Evolutionary conservation across 2,329 filamentous ascomycete species (phyloP), one percentile per base, ranked within the genome.

Genomic region (Colletotrichum liriopes): DNA sequence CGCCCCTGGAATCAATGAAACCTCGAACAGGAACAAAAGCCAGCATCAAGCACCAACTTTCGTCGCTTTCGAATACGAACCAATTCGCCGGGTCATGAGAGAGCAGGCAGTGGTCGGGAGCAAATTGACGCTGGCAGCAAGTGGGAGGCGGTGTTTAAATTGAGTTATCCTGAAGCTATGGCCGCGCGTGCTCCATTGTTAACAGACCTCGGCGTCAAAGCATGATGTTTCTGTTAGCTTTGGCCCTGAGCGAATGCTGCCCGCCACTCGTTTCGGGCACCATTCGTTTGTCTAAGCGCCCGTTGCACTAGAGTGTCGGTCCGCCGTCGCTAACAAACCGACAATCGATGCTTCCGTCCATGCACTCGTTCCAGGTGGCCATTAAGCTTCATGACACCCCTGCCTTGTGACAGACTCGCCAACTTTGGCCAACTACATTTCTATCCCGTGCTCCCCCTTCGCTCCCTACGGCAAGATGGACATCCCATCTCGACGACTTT

Each of bases 101-200:
- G 11, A 23, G 2, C 11, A 5, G 14, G 3, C 47, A 23, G 41
- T 41, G 11, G 41, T 18, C 5, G 41, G 14, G 1, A 43, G 3
- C 43, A 23, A 9, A 20, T 47, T 47, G 43, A n/a, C 78, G 81
- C 0, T 76, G 35, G 12, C n/a, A 39, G 45, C 5, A 4, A 16
- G 32, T 55, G 12, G 49, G 23, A 12, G 16, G 37, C 20, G 32
- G 16, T n/a, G 41, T 55, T 41, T 51, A 56, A 41, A 39, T 58
- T 49, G 43, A 52, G 66, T 68, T 52, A 23, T 20, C 16, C 39
- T 26, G 54, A 18, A 59, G 55, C 63, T 51, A 54, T 56, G 32
- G n/a, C 16, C 66, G 52, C 41, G 41, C 55, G 51, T n/a, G n/a
- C 35, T 20, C 56, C 23, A 41, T 18, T 51, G 23, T 26, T 47